These are phyloP conservation scores for Trichosporon sp. DNA, from an alignment of 1,284 basidiomycete genomes.

Conservation along the genomic window DNA sequence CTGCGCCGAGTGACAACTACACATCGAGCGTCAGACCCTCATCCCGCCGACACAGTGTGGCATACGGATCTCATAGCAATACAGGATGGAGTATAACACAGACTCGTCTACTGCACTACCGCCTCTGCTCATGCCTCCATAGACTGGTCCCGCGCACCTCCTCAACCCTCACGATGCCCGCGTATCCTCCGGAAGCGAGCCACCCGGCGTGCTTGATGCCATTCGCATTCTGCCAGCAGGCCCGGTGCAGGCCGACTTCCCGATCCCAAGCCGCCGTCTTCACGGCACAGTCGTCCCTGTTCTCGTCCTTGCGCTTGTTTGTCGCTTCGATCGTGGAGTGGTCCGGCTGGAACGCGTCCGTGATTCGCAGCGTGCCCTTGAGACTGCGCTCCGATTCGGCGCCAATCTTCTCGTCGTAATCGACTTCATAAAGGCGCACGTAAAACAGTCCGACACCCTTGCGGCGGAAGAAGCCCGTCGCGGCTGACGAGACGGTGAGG, in stretches of 20 bases:
- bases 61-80: no score
- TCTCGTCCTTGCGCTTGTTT: slow-evolving; percentile 28
- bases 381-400: neutral
- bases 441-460: slow-evolving; percentile 64
- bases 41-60: no score
- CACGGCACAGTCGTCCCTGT: slow-evolving; percentile 29
- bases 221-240: slow-evolving; percentile 74
- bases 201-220: slow-evolving; percentile 69
- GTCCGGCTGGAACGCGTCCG: slow-evolving; percentile 75
- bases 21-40: no score
- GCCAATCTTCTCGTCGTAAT: slow-evolving; percentile 69
- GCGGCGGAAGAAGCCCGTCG: slow-evolving; percentile 38
- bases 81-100: no score
- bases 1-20: no score
- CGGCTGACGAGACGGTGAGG: slow-evolving; percentile 53
- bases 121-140: neutral
- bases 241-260: slow-evolving; percentile 72
- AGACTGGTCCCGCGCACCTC: slow-evolving; percentile 57
- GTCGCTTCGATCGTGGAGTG: slow-evolving; percentile 29
- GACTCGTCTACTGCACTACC: no score
- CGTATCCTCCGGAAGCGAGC: slow-evolving; percentile 74
- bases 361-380: slow-evolving; percentile 71
- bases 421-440: slow-evolving; percentile 80
- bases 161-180: slow-evolving; percentile 83
- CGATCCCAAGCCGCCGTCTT: slow-evolving; percentile 70